phyloP scores from a whole-genome alignment of 1,139 yeast genomes.

The Saccharomyces hybrid region DNA sequence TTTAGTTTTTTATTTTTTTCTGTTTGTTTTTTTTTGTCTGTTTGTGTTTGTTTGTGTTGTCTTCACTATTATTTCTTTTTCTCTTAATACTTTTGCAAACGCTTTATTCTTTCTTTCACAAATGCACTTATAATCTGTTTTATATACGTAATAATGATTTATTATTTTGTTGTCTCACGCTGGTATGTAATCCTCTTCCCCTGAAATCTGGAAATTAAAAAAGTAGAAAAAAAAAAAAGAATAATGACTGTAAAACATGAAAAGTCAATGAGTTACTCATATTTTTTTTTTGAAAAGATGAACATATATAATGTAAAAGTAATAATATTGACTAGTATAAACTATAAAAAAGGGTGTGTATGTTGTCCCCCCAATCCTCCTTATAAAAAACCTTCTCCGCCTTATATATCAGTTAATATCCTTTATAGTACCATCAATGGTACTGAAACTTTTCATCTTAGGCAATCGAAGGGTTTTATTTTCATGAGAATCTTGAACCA shows the following conservation, averaged over 20 bases:
- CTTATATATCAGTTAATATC: conserved; percentile 8
- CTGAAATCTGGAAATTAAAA: not conserved
- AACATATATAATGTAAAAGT: not conserved
- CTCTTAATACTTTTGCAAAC: not conserved
- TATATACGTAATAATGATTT: not conserved
- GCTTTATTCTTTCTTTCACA: not conserved
- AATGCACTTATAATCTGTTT: not conserved
- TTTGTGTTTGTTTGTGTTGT: not conserved
- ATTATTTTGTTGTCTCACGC: not conserved
- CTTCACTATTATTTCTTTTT: not conserved
- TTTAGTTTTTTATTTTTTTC: not conserved
- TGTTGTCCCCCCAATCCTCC: not conserved
- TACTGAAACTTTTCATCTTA: conserved; percentile 25
- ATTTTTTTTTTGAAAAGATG: not conserved
- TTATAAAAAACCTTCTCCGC: not conserved
- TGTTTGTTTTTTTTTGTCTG: not conserved
- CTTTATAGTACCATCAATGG: conserved; percentile 19
- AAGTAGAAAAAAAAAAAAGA: not conserved
- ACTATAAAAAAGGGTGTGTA: not conserved
- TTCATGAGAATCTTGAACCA: not conserved
- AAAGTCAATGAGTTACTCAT: not conserved
- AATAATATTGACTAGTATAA: not conserved
- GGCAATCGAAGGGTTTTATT: conserved; percentile 14
- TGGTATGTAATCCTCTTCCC: not conserved
- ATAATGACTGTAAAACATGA: not conserved